A percentile compares a stretch with the other conserved stretches of the same genome.
Conservation (phyloP, 768 basidiomycete genomes). For the Boletellus ananiceps region DNA sequence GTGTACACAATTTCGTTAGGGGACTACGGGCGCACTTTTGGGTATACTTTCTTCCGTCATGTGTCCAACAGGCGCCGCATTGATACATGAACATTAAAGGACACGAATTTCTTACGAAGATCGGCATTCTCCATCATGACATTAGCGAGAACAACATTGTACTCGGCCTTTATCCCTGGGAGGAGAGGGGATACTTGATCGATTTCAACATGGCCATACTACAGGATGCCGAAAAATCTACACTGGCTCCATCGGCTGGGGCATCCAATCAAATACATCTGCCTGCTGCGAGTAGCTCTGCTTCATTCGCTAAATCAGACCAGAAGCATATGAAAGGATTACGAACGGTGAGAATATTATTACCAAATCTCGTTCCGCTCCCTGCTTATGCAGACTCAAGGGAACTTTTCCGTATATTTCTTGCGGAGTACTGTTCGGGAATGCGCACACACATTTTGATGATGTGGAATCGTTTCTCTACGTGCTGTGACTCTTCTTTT, state of each 20-base stretch:
- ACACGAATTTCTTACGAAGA: conserved; percentile 11
- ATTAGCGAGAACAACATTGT: conserved; percentile 35
- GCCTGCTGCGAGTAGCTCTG: not conserved
- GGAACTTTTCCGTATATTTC: conserved; percentile 13
- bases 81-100: not conserved
- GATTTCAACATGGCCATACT: conserved; percentile 25
- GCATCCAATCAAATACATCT: not conserved
- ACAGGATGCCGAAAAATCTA: not conserved
- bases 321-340: not conserved
- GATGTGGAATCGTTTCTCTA: conserved; percentile 18
- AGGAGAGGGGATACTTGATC: conserved; percentile 26
- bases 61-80: too few species aligned
- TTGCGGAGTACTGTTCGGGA: conserved; percentile 1
- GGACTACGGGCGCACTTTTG: not conserved
- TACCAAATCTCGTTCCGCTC: not conserved
- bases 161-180: conserved; percentile 13
- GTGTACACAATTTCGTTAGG: not conserved
- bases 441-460: conserved; percentile 5
- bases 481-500: conserved; percentile 13
- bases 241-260: not conserved
- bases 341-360: not conserved
- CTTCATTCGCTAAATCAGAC: not conserved
- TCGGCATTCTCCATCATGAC: conserved; percentile 30
- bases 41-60: not conserved
- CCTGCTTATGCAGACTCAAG: not conserved